Evolutionary conservation across 208 protist species (phyloP).

Genomic region (Wallacemonas collosoma): DNA sequence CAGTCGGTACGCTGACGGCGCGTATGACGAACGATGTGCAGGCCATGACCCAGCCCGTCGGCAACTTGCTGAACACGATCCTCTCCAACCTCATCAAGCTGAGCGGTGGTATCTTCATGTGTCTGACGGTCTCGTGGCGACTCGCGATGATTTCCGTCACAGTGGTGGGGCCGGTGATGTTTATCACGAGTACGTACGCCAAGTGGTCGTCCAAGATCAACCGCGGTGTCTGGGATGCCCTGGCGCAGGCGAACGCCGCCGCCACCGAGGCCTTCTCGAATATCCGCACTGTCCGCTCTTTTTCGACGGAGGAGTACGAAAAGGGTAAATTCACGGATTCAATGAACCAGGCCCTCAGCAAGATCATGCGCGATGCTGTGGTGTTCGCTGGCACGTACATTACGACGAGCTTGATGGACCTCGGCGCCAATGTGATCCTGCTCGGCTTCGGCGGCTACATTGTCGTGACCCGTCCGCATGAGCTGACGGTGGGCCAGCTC

Average conservation of each 20-base stretch:
- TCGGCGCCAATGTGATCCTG: slow-evolving; percentile 36
- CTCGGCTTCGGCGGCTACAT: slow-evolving; percentile 58
- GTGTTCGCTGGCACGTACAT: slow-evolving; percentile 37
- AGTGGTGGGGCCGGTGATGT: slow-evolving; percentile 51
- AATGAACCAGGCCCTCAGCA: slow-evolving; percentile 48
- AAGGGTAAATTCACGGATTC: slow-evolving; percentile 34
- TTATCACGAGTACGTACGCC: slow-evolving; percentile 51
- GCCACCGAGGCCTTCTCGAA: slow-evolving; percentile 64
- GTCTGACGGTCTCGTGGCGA: slow-evolving; percentile 46
- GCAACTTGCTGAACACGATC: slow-evolving; percentile 46
- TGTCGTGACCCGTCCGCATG: slow-evolving; percentile 37
- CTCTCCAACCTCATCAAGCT: slow-evolving; percentile 50
- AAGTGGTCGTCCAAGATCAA: slow-evolving; percentile 48
- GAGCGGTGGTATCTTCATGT: slow-evolving; percentile 48
- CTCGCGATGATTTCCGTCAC: slow-evolving; percentile 59
- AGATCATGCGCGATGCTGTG: slow-evolving; percentile 41
- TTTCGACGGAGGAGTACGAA: slow-evolving; percentile 55
- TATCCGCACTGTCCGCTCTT: slow-evolving; percentile 64
- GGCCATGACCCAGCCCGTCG: slow-evolving; percentile 49
- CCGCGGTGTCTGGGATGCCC: slow-evolving; percentile 51
- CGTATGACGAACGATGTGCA: slow-evolving; percentile 72
- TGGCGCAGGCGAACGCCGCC: slow-evolving; percentile 54
- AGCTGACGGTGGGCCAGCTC: slow-evolving; percentile 51
- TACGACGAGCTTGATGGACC: slow-evolving; percentile 42
- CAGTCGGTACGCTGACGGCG: slow-evolving; percentile 50